Base-by-base conservation (phyloP, 805 yeast genomes). In the Myxozyma neotropica region DNA sequence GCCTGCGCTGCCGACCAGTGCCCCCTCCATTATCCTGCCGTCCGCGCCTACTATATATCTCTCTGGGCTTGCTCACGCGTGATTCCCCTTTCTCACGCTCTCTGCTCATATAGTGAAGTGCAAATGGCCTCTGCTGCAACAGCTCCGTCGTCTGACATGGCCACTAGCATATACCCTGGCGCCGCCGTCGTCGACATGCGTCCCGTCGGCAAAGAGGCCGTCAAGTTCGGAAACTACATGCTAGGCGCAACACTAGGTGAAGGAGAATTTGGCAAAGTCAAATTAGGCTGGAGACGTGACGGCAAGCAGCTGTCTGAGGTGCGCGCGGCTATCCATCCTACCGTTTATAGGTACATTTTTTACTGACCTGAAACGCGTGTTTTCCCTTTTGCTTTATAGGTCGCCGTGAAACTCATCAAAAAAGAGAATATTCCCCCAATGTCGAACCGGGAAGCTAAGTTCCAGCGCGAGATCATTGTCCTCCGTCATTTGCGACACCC, bases 201-300 rank as follows among this genome's bases (percentile, higher is more conserved):
- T 33, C 55, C 65, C 12, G 55, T 40, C 10, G 61, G 61, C 43
- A 49, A 57, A 38, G 61, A 61, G 50, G 58, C 58, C 12, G 58
- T 54, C 24, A 44, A 96, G 40, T 92, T 94, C 72, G 99, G 99
- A 26, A 85, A 89, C 13, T 94, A 92, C 70, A 83, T 89, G 23
- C 80, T 94, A 6, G 99, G 98, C 1, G 86, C 96, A 13, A 93
- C 99, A 0, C 77, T 94, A 13, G 99, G 99, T 35, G 97, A 94
- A 75, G 99, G 99, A 50, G 99, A 94, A 72, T 94, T 94, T 74
- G 99, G 99, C 59, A 93, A 94, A 74, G 99, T 94, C 59, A 94
- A 93, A 72, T 78, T 94, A 23, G 98, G 97, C 13, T 93, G 97
- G 97, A 80, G 96, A 61, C 89, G 88, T 72, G 92, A 85, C 68